Evolutionary conservation across 495 filamentous ascomycete genomes (phyloP).

Genomic region (Xylaria castorea): DNA sequence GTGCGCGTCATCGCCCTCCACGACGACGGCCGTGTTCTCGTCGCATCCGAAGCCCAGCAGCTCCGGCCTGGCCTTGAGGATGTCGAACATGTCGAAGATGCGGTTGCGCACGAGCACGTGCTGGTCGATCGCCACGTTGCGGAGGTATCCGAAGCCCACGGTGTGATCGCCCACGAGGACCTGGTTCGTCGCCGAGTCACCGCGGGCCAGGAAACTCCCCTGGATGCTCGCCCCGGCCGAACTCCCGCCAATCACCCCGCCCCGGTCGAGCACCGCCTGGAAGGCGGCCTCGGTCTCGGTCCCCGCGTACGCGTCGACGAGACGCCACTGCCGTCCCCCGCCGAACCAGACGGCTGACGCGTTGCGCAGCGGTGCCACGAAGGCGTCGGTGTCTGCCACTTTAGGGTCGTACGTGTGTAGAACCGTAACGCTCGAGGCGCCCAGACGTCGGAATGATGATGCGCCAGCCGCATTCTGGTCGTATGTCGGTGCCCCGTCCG

Average conservation of each 20-base stretch:
- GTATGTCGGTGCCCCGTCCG: conserved; percentile 37
- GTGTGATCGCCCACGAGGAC: conserved; percentile 44
- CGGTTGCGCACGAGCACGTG: conserved; percentile 44
- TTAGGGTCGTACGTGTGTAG: conserved; percentile 43
- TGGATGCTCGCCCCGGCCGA: conserved; percentile 47
- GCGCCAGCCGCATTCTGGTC: conserved; percentile 41
- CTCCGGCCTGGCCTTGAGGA: conserved; percentile 44
- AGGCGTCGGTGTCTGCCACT: conserved; percentile 43
- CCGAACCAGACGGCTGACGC: conserved; percentile 44
- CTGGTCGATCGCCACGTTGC: conserved; percentile 43
- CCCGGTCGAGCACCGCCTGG: conserved; percentile 39
- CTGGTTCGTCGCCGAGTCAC: conserved; percentile 42
- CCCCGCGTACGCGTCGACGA: conserved; percentile 46
- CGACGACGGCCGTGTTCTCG: conserved; percentile 45
- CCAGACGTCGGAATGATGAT: conserved; percentile 41
- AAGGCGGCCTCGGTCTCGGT: conserved; percentile 42
- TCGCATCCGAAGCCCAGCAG: conserved; percentile 43
- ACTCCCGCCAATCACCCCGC: conserved; percentile 42
- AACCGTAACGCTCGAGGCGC: conserved; percentile 42
- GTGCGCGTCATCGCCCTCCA: conserved; percentile 39
- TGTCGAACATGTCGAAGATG: conserved; percentile 45
- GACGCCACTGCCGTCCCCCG: conserved; percentile 43
- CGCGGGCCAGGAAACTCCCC: conserved; percentile 43
- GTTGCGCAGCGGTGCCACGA: conserved; percentile 37
- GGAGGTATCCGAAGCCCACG: conserved; percentile 43